A percentile compares a stretch with the other conserved stretches of the same genome.
These are phyloP conservation scores for Microbotryum scabiosae DNA, from an alignment of 1,284 basidiomycete species.

Conservation along the genomic window DNA sequence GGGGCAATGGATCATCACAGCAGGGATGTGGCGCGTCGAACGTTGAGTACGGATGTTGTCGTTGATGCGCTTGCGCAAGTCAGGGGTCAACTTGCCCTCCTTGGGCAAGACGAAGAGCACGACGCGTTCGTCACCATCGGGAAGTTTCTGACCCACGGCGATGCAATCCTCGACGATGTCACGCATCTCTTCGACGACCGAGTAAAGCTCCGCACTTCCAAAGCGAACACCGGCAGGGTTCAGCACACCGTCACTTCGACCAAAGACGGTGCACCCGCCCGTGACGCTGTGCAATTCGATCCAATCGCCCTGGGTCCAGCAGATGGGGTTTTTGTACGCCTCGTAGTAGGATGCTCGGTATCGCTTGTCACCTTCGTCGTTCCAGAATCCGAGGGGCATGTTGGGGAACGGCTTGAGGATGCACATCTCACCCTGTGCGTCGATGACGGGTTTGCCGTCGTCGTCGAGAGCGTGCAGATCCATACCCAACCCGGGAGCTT, in stretches of 20 bases:
- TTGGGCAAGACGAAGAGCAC: slow-evolving; percentile 68
- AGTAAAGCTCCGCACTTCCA: slow-evolving; percentile 76
- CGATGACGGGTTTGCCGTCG: slow-evolving; percentile 37
- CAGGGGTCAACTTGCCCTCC: slow-evolving; percentile 49
- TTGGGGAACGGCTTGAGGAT: slow-evolving; percentile 75
- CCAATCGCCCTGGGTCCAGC: slow-evolving; percentile 20
- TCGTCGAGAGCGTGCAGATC: slow-evolving; percentile 49
- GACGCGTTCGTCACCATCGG: slow-evolving; percentile 69
- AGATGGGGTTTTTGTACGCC: slow-evolving; percentile 39
- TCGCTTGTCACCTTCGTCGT: slow-evolving; percentile 48
- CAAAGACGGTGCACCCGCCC: slow-evolving; percentile 42
- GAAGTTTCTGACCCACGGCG: slow-evolving; percentile 64
- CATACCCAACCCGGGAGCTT: slow-evolving; percentile 70
- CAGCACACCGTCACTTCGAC: slow-evolving; percentile 64
- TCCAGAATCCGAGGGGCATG: slow-evolving; percentile 56
- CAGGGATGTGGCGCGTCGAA: slow-evolving; percentile 26
- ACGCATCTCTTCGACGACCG: slow-evolving; percentile 53
- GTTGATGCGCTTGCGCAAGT: slow-evolving; percentile 47
- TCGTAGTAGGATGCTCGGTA: slow-evolving; percentile 70
- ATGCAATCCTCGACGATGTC: slow-evolving; percentile 40
- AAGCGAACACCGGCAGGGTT: slow-evolving; percentile 75
- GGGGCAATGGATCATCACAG: slow-evolving; percentile 14
- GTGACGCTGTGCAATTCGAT: slow-evolving; percentile 23
- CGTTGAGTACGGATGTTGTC: slow-evolving; percentile 19
- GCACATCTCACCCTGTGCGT: slow-evolving; percentile 50